Evolutionary conservation across 306 rosid species (phyloP).

Genomic region (Gynostemma pentaphyllum): DNA sequence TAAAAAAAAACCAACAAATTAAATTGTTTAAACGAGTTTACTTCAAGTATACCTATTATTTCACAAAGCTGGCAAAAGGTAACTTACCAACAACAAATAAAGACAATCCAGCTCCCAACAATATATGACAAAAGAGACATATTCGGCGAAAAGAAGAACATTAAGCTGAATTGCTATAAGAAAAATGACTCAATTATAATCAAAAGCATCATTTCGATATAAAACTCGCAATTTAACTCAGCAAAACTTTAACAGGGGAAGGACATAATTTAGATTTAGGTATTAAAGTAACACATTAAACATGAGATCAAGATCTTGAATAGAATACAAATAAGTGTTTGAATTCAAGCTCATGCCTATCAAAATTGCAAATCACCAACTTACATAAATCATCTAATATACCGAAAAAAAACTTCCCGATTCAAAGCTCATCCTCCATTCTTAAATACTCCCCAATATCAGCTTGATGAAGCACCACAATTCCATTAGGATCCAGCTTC

Average conservation of each 20-base stretch:
- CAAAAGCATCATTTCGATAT: neutral
- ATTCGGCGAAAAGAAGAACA: too few species aligned
- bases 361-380: neutral
- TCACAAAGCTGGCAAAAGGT: too few species aligned
- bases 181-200: too few species aligned
- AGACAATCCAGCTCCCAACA: too few species aligned
- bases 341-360: neutral
- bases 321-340: neutral
- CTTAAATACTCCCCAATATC: conserved; percentile 85
- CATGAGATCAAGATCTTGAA: too few species aligned
- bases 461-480: conserved; percentile 68
- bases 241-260: neutral
- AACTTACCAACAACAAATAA: too few species aligned
- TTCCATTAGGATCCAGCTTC: conserved; percentile 80
- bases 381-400: neutral
- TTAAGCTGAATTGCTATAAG: too few species aligned
- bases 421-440: conserved; percentile 81
- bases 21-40: too few species aligned
- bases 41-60: too few species aligned
- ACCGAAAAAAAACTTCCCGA: neutral
- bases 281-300: too few species aligned
- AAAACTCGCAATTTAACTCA: neutral
- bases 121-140: too few species aligned
- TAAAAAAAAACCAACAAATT: too few species aligned
- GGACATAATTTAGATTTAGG: neutral